These are phyloP conservation scores for Penicillium sp. DNA, from an alignment of 2,329 filamentous ascomycete genomes.

Conservation along the genomic window DNA sequence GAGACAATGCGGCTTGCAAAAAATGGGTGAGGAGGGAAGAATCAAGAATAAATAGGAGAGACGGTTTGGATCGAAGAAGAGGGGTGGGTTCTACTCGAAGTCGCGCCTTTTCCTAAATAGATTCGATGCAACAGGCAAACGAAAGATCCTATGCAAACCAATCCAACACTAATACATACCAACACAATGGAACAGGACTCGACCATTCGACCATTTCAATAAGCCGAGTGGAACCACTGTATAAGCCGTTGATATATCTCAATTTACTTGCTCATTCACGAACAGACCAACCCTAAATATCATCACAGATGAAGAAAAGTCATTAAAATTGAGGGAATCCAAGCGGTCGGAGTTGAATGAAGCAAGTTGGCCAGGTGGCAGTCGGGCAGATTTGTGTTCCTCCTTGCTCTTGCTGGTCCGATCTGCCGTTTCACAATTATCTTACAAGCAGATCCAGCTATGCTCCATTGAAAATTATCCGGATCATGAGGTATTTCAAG, in stretches of 20 bases:
- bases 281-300: slow-evolving; percentile 57
- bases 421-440: neutral
- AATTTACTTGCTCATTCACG: slow-evolving; percentile 60
- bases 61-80: no score
- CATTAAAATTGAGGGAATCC: neutral
- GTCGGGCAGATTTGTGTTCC: neutral
- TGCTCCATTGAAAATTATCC: neutral
- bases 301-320: neutral
- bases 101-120: no score
- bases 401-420: neutral
- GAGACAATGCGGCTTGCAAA: no score
- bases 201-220: neutral
- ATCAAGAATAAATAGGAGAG: no score
- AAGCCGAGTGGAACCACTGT: neutral
- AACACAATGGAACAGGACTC: no score
- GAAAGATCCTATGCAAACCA: no score
- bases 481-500: neutral
- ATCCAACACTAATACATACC: no score
- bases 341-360: neutral
- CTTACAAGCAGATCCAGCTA: neutral
- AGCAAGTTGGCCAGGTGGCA: neutral
- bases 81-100: no score
- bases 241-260: neutral
- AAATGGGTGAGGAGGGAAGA: no score
- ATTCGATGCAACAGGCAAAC: no score